A percentile compares a stretch with the other conserved stretches of the same genome.
Conservation (phyloP, 2,329 filamentous ascomycete species). For the Hypoxylon sp. region DNA sequence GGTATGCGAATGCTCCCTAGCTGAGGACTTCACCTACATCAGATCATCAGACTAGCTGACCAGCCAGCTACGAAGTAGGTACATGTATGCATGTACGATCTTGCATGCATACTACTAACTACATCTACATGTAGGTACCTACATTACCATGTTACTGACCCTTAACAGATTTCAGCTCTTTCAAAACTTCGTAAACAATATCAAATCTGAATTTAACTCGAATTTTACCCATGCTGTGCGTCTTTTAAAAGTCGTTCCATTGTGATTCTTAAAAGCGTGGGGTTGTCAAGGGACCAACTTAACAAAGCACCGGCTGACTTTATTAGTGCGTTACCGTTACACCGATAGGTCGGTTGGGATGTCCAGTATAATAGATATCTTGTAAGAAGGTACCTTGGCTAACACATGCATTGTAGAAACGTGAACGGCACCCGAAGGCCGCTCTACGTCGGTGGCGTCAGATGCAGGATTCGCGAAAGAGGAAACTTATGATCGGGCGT, state of each 20-base stretch:
- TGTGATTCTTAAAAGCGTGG: conserved; percentile 12
- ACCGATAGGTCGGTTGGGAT: conserved; percentile 5
- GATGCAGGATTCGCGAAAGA: conserved; percentile 4
- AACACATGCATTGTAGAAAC: background rate
- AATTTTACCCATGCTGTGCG: conserved; percentile 6
- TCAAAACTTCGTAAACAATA: background rate
- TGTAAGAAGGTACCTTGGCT: background rate
- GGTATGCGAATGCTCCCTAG: background rate
- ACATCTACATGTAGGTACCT: background rate
- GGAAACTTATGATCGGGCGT: conserved; percentile 16
- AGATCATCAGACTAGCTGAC: background rate
- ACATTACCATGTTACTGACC: background rate
- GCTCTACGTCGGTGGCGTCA: conserved; percentile 8
- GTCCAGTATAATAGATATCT: background rate
- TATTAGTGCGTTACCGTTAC: conserved; percentile 4
- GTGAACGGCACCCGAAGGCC: conserved; percentile 15
- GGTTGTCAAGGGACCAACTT: conserved; percentile 11
- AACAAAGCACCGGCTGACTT: background rate
- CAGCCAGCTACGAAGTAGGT: background rate
- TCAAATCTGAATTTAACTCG: background rate
- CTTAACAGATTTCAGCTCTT: background rate
- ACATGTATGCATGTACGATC: background rate
- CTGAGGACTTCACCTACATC: background rate
- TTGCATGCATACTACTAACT: background rate
- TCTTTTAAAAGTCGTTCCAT: conserved; percentile 1